Base-by-base conservation (phyloP, 768 basidiomycete genomes). In the Pholiota conissans region DNA sequence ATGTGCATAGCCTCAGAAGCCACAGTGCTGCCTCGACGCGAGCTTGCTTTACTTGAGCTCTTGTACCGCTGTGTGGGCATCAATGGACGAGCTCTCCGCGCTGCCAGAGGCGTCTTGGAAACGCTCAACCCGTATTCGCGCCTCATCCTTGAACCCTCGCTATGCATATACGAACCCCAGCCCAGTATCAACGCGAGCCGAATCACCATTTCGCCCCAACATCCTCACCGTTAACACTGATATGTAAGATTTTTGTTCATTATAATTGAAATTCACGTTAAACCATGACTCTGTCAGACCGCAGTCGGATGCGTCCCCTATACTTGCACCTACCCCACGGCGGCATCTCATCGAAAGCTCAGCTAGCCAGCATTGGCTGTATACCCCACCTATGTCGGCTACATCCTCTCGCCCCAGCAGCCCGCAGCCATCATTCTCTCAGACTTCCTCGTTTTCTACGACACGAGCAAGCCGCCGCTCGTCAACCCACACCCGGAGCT, bases 251-350 rank as follows among this genome's bases (percentile, higher is more conserved):
- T 35, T 22, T 40, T n/a, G 34, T 48, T 52, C 56, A 62, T 58
- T 48, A 45, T 57, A 39, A 26, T 29, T 39, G 28, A 20, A 10
- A 20, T 35, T 30, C 10, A n/a, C 24, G n/a, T 42, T 22, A 8
- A 46, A n/a, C 27, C 2, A 2, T 34, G 34, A 24, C 10, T 24
- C 20, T 9, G 28, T 11, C 34, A 54, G 59, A 28, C 52, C 35
- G 27, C 59, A 63, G 27, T 28, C 49, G 22, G 59, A 70, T 49
- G 52, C 37, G 27, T 66, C 62, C 3, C 63, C 84, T 60, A 87
- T 89, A 34, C 70, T 85, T 42, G 79, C 89, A 0, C 87, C 88
- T 1, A 78, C 84, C 24, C 88, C 88, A n/a, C 84, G 82, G 10
- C 76, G 85, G 55, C 85, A 89, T 65, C 75, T 85, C 54, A 73